Evolutionary conservation across 2,329 filamentous ascomycete species (phyloP).

Genomic region (Mycosphaerelloides madeirae): DNA sequence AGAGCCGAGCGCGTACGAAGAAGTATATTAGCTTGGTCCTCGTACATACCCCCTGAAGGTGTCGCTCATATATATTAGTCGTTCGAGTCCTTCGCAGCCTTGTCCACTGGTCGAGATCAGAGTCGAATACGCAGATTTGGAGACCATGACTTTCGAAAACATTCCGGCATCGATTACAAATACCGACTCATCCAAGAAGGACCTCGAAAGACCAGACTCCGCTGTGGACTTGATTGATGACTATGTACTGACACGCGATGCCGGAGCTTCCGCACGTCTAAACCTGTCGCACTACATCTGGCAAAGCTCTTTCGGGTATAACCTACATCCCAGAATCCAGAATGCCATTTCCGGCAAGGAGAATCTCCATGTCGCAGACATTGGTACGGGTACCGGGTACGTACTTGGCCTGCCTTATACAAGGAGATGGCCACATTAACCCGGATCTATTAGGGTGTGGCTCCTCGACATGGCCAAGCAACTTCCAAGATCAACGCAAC

Average conservation of each 20-base stretch:
- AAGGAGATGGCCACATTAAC: no score
- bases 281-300: slow-evolving; percentile 22
- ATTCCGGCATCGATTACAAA: no score
- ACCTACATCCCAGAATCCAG: slow-evolving; percentile 17
- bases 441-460: slow-evolving; percentile 13
- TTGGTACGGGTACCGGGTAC: slow-evolving; percentile 19
- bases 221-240: slow-evolving; percentile 18
- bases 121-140: no score
- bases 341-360: slow-evolving; percentile 13
- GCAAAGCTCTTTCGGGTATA: slow-evolving; percentile 21
- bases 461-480: slow-evolving; percentile 19
- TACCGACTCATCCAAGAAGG: background rate
- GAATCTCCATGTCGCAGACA: slow-evolving; percentile 14
- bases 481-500: slow-evolving; percentile 11
- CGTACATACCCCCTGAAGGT: no score
- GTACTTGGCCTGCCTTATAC: background rate
- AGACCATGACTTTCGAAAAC: no score
- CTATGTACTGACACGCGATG: slow-evolving; percentile 20
- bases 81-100: no score
- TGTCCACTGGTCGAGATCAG: no score
- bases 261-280: slow-evolving; percentile 17
- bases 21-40: no score
- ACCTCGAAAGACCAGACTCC: slow-evolving; percentile 13
- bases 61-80: no score
- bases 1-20: no score